These are phyloP conservation scores for Candida krabiensis DNA, from an alignment of 805 yeast species.

Conservation along the genomic window DNA sequence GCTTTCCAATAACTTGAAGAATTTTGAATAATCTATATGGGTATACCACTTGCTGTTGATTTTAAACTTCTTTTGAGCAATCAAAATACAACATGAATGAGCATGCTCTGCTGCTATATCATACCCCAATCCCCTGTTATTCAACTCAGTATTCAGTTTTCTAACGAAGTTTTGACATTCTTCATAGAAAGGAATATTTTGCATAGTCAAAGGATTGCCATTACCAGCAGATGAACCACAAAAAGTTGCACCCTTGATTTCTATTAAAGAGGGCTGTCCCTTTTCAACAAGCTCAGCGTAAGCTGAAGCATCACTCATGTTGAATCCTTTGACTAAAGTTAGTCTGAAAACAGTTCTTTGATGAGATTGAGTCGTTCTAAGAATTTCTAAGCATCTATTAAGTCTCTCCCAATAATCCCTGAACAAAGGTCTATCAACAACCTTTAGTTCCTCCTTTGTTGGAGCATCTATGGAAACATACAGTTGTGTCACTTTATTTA, in stretches of 20 bases:
- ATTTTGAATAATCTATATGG: slow-evolving; percentile 78
- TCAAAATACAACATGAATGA: slow-evolving; percentile 86
- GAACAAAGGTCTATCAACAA: slow-evolving; percentile 84
- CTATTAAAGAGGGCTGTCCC: slow-evolving; percentile 84
- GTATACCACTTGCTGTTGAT: slow-evolving; percentile 80
- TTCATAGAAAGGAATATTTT: slow-evolving; percentile 90
- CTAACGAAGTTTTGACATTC: slow-evolving; percentile 80
- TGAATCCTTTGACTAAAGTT: slow-evolving; percentile 90
- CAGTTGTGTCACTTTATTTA: slow-evolving; percentile 81
- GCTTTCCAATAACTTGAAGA: slow-evolving; percentile 62
- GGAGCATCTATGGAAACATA: slow-evolving; percentile 95
- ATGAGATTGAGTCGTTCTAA: slow-evolving; percentile 68
- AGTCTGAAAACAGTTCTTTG: slow-evolving; percentile 91
- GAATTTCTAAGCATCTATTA: slow-evolving; percentile 74
- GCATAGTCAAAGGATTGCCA: slow-evolving; percentile 91
- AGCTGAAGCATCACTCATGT: slow-evolving; percentile 74
- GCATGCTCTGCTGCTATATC: slow-evolving; percentile 95
- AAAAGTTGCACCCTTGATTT: slow-evolving; percentile 92
- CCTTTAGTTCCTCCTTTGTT: slow-evolving; percentile 74
- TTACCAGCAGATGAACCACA: slow-evolving; percentile 86
- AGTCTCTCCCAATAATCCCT: slow-evolving; percentile 93
- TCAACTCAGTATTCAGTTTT: slow-evolving; percentile 58
- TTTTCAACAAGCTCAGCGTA: slow-evolving; percentile 85
- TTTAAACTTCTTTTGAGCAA: slow-evolving; percentile 73
- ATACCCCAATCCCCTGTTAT: slow-evolving; percentile 66